Conservation (phyloP, 2,329 filamentous ascomycete genomes). For the Teratosphaeria epicoccoides region DNA sequence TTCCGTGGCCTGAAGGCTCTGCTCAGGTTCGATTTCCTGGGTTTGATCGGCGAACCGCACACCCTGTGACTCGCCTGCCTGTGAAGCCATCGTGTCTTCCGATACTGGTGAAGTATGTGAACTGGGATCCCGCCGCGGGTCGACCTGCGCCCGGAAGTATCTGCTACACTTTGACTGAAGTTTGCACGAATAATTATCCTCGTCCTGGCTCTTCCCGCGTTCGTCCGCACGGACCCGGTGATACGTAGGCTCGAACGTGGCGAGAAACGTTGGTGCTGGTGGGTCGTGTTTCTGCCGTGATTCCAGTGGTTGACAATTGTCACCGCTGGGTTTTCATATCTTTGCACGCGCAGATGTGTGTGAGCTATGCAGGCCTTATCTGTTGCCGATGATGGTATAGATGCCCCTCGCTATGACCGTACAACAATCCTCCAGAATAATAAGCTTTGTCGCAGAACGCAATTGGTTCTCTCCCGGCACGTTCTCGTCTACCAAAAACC, state of each 20-base stretch:
- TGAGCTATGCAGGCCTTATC: neutral
- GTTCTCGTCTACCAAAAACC: neutral
- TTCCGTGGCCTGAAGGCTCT: constrained; percentile 21
- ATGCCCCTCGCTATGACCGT: neutral
- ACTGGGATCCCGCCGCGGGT: neutral
- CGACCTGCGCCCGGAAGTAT: neutral
- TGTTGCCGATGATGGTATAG: neutral
- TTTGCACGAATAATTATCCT: neutral
- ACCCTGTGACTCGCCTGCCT: constrained; percentile 27
- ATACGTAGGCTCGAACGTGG: neutral
- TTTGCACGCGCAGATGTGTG: neutral
- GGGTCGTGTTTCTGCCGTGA: no score
- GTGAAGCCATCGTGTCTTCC: neutral
- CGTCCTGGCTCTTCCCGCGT: neutral
- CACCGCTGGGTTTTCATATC: neutral
- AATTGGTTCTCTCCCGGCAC: neutral
- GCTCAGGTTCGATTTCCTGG: constrained; percentile 54
- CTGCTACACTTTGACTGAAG: neutral
- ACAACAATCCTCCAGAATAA: neutral
- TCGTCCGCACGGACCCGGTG: neutral
- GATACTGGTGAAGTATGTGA: neutral
- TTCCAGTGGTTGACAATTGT: neutral
- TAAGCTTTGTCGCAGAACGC: neutral
- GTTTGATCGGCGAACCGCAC: constrained; percentile 64
- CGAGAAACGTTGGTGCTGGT: neutral